Evolutionary conservation across 192 early-diverging fungal species (phyloP), one percentile per base, ranked within the genome.

Genomic region (Geosiphon pyriformis): DNA sequence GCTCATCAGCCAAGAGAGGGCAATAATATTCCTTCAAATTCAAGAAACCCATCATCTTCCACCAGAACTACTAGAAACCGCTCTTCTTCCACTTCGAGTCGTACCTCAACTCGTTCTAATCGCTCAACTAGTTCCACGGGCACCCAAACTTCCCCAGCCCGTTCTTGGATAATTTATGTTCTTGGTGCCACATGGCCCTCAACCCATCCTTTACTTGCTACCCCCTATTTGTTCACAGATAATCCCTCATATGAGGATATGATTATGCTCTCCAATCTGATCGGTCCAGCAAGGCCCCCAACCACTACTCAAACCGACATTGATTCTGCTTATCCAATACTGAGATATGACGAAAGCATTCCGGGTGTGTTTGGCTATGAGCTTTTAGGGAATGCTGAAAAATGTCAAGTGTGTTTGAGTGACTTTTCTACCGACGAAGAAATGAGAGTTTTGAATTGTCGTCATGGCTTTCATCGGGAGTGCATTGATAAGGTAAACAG

Each of bases 401-500:
- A 67, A 26, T 83, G 82, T 50, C 70, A 80, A 20, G 79, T 83
- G 26, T 83, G 82, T 49, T 73, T 83, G 55, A 72, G 74, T 50
- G 78, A 83, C 8, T 83, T 80, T 62, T 72, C 69, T 18, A 65
- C 75, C 12, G 72, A 73, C 33, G 77, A 83, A 51, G 65, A 75
- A 31, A 65, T 83, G 59, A 74, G 82, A 27, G 72, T 81, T 25
- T 71, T 83, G 18, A 79, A 79, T 23, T 83, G 82, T 64, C 70
- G 61, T 20, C 82, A 83, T 33, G 80, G 78, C 10, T 83, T 83
- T 49, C 82, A 83, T 61, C 54, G 70, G 34, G 79, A 83, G 48
- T 83, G 82, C 42, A 80, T 83, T 48, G 82, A 83, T 56, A 78
- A 78, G 75, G 75, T 76, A 52, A 58, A 64, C n/a, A n/a, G n/a